Evolutionary conservation across 345 rosid species (phyloP).

Genomic region (Lepidium sativum): DNA sequence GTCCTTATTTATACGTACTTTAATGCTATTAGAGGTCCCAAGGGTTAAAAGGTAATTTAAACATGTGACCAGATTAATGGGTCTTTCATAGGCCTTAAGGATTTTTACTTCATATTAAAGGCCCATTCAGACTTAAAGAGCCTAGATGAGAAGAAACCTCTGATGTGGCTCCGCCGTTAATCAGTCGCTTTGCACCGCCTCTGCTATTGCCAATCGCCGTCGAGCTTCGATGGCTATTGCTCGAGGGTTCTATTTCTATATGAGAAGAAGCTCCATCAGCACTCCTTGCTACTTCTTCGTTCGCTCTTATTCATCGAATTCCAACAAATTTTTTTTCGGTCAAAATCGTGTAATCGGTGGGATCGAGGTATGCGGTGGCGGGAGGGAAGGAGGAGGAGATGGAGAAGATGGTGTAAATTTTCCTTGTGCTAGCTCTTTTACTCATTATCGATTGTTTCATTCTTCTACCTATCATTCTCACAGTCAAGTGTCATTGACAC

Average conservation of each 20-base stretch:
- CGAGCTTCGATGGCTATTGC: slow-evolving; percentile 17
- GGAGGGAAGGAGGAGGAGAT: slow-evolving; percentile 27
- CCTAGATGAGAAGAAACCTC: neutral
- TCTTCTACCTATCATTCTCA: slow-evolving; percentile 40
- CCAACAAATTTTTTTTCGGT: slow-evolving; percentile 35
- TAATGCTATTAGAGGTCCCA: neutral
- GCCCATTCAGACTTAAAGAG: neutral
- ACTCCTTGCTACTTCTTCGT: neutral
- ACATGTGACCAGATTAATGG: neutral
- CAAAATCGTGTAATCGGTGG: slow-evolving; percentile 23
- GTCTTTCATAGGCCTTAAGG: neutral
- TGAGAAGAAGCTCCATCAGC: slow-evolving; percentile 13
- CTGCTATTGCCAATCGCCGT: slow-evolving; percentile 11
- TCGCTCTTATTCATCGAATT: neutral
- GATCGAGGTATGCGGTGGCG: neutral
- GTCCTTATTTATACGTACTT: neutral
- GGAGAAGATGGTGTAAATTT: slow-evolving; percentile 38
- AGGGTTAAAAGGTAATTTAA: neutral
- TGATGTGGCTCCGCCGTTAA: neutral
- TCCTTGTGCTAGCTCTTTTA: slow-evolving; percentile 38
- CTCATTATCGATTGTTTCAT: slow-evolving; percentile 51
- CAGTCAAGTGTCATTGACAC: slow-evolving; percentile 40
- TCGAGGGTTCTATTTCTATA: slow-evolving; percentile 21
- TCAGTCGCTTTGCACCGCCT: neutral
- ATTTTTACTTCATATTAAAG: neutral